These are phyloP conservation scores for Calamus simplicifolius DNA, from an alignment of 176 grass and related monocot genomes.

Conservation along the genomic window DNA sequence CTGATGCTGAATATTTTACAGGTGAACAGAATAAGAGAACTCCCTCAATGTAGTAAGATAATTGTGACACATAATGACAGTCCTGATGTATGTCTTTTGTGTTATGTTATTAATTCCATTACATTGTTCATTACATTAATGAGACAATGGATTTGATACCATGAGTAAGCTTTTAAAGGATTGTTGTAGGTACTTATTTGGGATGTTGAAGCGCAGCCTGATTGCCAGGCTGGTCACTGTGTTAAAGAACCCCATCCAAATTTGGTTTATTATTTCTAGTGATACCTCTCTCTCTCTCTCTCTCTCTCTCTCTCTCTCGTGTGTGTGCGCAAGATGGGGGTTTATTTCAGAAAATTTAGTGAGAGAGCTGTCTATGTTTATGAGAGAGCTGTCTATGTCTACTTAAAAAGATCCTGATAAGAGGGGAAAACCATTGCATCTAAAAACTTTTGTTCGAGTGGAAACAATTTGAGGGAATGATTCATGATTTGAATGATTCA, in stretches of 20 bases:
- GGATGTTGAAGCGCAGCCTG: slow-evolving; percentile 86
- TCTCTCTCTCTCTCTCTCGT: too few relatives aligned
- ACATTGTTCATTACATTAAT: too few relatives aligned
- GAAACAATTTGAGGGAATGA: too few relatives aligned
- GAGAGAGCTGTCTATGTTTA: too few relatives aligned
- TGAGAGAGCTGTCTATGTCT: too few relatives aligned
- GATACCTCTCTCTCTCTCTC: too few relatives aligned
- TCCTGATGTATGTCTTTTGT: slow-evolving; percentile 55
- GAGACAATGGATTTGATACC: too few relatives aligned
- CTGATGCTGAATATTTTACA: slow-evolving; percentile 10
- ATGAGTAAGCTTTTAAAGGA: background rate
- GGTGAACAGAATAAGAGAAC: slow-evolving; percentile 96
- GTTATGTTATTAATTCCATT: too few relatives aligned
- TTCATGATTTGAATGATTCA: background rate
- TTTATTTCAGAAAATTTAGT: too few relatives aligned
- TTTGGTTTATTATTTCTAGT: slow-evolving; percentile 30
- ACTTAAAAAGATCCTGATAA: too few relatives aligned
- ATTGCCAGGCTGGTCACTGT: slow-evolving; percentile 56
- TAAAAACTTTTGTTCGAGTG: slow-evolving; percentile 1
- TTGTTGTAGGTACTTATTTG: slow-evolving; percentile 79
- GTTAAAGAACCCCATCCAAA: slow-evolving; percentile 69
- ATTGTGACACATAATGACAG: slow-evolving; percentile 92
- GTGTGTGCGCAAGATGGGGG: too few relatives aligned
- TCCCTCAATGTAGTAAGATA: slow-evolving; percentile 87
- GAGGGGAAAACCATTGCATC: too few relatives aligned